Evolutionary conservation across 768 basidiomycete species (phyloP), one percentile per base, ranked within the genome.

Genomic region (Calocybe cyanea): DNA sequence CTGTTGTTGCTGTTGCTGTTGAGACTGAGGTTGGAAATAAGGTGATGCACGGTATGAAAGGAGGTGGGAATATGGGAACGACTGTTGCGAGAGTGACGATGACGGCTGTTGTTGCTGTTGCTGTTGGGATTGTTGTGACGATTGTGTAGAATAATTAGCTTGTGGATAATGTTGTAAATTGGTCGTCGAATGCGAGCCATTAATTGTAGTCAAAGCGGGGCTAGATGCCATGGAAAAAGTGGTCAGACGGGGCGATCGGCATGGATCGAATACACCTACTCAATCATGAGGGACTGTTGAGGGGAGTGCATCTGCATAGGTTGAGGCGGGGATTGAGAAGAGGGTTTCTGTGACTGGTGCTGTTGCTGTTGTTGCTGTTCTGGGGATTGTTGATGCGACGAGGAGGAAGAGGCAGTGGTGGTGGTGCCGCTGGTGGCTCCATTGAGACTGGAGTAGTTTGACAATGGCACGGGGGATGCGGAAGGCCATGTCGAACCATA

Each of bases 391-490:
- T 50, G 55, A 24, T 53, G 48, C 15, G 53, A 58, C 54, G 61
- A 30, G 51, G 59, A 61, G 1, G 66, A 50, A 14, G 62, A n/a
- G n/a, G n/a, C 43, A 4, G 68, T 48, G 7, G 67, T 41, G 9
- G 70, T 57, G 25, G 72, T 62, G 13, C 73, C 64, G 1, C 69
- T 77, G 9, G 83, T 85, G n/a, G 86, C 84, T 13, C 84, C 85
- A 60, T 88, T 87, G 38, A 88, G 64, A 37, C 80, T 79, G n/a
- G 87, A 89, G 50, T 87, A 89, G 48, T 66, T 80, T 11, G 87
- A 87, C 21, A 89, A 61, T 0, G 87, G 87, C 1, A 87, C 65
- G 34, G 64, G 45, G 7, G 61, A 60, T 7, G 69, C 57, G 15
- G 62, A 55, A 1, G 72, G 53, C 80, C 80, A 83, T 7, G 69